Evolutionary conservation across 2,329 filamentous ascomycete species (phyloP).

Genomic region (Pseudocercospora fijiensis): DNA sequence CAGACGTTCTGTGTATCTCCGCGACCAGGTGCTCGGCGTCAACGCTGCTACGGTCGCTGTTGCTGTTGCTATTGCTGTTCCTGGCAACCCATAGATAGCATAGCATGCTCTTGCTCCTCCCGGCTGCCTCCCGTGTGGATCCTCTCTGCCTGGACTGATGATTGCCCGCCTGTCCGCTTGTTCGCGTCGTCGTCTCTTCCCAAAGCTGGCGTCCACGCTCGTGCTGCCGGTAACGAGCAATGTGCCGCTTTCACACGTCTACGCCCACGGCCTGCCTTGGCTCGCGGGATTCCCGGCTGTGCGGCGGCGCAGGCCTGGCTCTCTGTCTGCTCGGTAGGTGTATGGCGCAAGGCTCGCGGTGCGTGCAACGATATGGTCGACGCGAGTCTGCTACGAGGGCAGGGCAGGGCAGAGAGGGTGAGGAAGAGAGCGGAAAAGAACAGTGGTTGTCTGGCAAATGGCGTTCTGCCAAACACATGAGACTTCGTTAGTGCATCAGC

Average conservation of each 20-base stretch:
- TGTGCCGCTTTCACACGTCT: not conserved
- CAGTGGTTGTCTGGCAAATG: constrained; percentile 9
- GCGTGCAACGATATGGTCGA: not conserved
- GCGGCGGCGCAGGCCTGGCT: not conserved
- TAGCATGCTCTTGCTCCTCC: not conserved
- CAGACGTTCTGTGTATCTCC: constrained; percentile 9
- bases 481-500: constrained; percentile 4
- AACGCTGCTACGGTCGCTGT: not conserved
- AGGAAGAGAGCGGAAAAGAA: not conserved
- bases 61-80: not conserved
- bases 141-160: not conserved
- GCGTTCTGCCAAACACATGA: constrained; percentile 9
- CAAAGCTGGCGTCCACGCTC: not conserved
- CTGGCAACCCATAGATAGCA: not conserved
- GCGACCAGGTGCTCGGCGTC: constrained; percentile 9
- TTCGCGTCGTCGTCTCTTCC: not conserved
- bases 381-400: not conserved
- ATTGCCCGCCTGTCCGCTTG: not conserved
- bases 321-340: not conserved
- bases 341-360: not conserved
- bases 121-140: not conserved
- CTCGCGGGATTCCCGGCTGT: not conserved
- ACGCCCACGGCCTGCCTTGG: not conserved
- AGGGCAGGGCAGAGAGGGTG: not conserved
- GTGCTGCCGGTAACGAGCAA: constrained; percentile 2